These are phyloP conservation scores for Diutina pseudorugosa DNA, from an alignment of 1,139 yeast genomes.

Conservation along the genomic window DNA sequence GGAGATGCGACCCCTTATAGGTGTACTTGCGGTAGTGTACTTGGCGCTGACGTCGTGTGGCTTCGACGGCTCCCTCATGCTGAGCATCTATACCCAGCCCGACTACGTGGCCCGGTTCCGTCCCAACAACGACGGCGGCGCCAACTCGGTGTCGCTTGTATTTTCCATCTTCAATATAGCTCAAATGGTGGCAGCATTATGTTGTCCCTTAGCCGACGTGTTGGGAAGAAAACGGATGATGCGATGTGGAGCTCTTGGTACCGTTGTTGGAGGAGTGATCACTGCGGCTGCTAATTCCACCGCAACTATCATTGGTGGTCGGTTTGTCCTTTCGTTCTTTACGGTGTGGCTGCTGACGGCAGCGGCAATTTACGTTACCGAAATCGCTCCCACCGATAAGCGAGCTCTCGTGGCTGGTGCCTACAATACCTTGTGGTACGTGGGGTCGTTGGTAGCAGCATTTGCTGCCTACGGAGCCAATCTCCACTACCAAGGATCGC, in stretches of 20 bases:
- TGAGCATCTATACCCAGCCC: slow-evolving; percentile 11
- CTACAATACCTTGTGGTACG: slow-evolving; percentile 1
- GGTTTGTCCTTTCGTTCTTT: neutral
- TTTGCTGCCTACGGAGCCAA: neutral
- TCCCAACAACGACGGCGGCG: slow-evolving; percentile 11
- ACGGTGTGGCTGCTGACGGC: neutral
- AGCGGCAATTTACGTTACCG: neutral
- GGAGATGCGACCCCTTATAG: slow-evolving; percentile 7
- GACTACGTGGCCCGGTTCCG: slow-evolving; percentile 11
- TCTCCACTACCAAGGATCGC: slow-evolving; percentile 5
- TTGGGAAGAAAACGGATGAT: neutral
- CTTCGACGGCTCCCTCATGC: slow-evolving; percentile 12
- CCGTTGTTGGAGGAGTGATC: neutral
- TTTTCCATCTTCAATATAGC: slow-evolving; percentile 13
- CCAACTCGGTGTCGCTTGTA: slow-evolving; percentile 9
- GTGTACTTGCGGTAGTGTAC: slow-evolving; percentile 8
- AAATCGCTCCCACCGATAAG: neutral
- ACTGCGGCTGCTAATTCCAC: neutral
- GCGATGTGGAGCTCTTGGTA: neutral
- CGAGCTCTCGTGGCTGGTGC: slow-evolving; percentile 11
- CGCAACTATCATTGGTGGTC: neutral
- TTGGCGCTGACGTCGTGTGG: slow-evolving; percentile 11
- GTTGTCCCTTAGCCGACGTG: slow-evolving; percentile 3
- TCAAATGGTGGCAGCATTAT: slow-evolving; percentile 10
- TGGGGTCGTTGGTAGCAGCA: neutral